Base-by-base conservation (phyloP, 2,329 filamentous ascomycete genomes). In the Fusarium sp. region DNA sequence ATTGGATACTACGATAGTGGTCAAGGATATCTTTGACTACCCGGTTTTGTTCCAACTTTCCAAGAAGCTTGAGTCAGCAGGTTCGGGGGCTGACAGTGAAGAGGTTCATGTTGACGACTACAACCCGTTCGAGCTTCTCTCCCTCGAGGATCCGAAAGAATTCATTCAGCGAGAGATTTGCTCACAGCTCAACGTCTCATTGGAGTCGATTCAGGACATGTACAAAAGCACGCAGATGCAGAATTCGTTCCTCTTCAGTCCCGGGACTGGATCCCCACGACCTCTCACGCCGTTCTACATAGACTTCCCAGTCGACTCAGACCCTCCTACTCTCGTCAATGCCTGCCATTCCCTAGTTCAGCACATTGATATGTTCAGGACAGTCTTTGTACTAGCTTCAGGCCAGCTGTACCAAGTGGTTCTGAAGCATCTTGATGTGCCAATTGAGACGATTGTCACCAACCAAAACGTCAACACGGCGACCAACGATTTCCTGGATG, bases 281-380 rank as follows among this genome's bases (percentile, higher is more conserved):
- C 38, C 22, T 18, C 56, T 56, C 7, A 31, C 38, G 22, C 56
- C 63, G 0, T 69, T 69, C 14, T 69, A 56, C 17, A 35, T 69
- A 7, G 63, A 68, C 51, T 62, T 69, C n/a, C 66, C 66, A 1
- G 18, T 5, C 6, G 26, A 44, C 13, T 35, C 63, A 20, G 51
- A 57, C 13, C 22, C 49, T 11, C 12, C 28, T 3, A 24, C 44
- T 4, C 39, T 69, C 0, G 10, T 33, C 28, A 52, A 22, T 0
- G 66, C 66, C 9, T 57, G 63, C 1, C n/a, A 56, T 1, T 38
- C 45, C 9, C 28, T 56, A 1, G 33, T 69, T 4, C 8, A 48
- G 10, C 38, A 57, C 4, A 35, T 71, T 1, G 65, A 71, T 13
- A 66, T 71, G n/a, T 69, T 69, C 60, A 56, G 68, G 20, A 69